phyloP scores from a whole-genome alignment of 176 grass and related monocot genomes.

The Lolium perenne region DNA sequence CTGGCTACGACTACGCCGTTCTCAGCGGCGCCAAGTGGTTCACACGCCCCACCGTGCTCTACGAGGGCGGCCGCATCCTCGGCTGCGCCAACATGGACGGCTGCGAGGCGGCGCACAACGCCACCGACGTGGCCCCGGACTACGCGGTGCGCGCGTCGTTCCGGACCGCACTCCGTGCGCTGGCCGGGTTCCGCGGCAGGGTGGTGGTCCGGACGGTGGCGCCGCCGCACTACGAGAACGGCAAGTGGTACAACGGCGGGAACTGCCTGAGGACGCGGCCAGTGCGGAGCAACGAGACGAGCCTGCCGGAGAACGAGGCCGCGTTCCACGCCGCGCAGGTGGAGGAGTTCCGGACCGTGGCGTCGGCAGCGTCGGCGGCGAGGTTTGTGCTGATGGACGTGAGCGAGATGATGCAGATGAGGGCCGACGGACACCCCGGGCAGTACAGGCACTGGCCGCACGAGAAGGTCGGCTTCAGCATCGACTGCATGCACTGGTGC shows the following conservation, averaged over 20 bases:
- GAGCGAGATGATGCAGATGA: too few species aligned
- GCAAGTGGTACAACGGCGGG: conserved; percentile 55
- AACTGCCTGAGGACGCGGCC: conserved; percentile 60
- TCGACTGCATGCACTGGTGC: conserved; percentile 61
- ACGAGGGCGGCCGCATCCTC: too few species aligned
- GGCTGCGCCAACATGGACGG: too few species aligned
- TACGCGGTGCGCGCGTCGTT: conserved; percentile 45
- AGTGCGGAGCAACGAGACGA: conserved; percentile 35
- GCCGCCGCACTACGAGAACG: too few species aligned
- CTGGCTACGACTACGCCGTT: conserved; percentile 65
- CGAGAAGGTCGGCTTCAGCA: too few species aligned
- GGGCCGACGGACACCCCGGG: too few species aligned
- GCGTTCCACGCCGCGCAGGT: conserved; percentile 63
- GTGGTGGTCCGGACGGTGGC: too few species aligned
- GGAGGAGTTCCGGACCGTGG: conserved; percentile 46
- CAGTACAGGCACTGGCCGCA: too few species aligned
- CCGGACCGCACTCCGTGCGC: conserved; percentile 52
- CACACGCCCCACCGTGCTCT: not conserved
- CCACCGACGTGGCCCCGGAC: not conserved
- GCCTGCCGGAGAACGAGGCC: not conserved
- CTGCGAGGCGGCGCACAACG: too few species aligned
- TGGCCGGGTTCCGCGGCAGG: conserved; percentile 37
- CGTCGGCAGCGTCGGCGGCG: not conserved
- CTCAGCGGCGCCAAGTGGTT: conserved; percentile 44
- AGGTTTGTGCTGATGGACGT: not conserved